These are phyloP conservation scores for Saccharomycopsis hybrid DNA, from an alignment of 1,139 yeast genomes.

Conservation along the genomic window DNA sequence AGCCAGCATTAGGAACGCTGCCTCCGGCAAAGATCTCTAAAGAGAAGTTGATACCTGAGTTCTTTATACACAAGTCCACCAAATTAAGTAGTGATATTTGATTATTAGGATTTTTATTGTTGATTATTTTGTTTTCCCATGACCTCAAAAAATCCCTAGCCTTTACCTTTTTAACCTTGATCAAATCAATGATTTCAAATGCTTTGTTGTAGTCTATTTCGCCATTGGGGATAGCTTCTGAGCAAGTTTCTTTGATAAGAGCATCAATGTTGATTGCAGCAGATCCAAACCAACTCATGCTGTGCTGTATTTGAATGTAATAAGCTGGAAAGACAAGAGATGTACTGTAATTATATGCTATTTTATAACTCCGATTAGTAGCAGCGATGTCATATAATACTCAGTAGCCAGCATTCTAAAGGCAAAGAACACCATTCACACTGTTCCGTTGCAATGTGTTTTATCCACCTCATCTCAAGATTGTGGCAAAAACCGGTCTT, in stretches of 20 bases:
- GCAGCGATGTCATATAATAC: too few species aligned
- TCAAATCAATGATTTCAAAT: slow-evolving; percentile 81
- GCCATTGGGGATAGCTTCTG: slow-evolving; percentile 87
- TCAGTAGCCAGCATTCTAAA: too few species aligned
- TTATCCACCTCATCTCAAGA: too few species aligned
- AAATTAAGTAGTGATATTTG: slow-evolving; percentile 40
- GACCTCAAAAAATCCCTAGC: slow-evolving; percentile 82
- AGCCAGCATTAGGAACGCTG: slow-evolving; percentile 28
- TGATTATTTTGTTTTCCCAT: slow-evolving; percentile 65
- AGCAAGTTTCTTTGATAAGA: slow-evolving; percentile 72
- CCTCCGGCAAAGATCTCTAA: slow-evolving; percentile 68
- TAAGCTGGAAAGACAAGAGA: too few species aligned
- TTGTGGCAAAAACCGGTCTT: too few species aligned
- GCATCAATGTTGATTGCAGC: slow-evolving; percentile 39
- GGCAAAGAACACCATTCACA: too few species aligned
- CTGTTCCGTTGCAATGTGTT: too few species aligned
- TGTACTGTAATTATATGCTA: too few species aligned
- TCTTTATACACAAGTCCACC: slow-evolving; percentile 82
- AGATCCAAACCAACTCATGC: slow-evolving; percentile 16
- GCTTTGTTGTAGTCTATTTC: slow-evolving; percentile 75
- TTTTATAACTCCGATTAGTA: too few species aligned
- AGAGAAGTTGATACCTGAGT: slow-evolving; percentile 84
- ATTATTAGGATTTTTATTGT: slow-evolving; percentile 64
- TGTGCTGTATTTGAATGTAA: neutral
- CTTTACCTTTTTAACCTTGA: slow-evolving; percentile 76